Conservation (phyloP, 768 basidiomycete species). For the Leccinellum rugosiceps region DNA sequence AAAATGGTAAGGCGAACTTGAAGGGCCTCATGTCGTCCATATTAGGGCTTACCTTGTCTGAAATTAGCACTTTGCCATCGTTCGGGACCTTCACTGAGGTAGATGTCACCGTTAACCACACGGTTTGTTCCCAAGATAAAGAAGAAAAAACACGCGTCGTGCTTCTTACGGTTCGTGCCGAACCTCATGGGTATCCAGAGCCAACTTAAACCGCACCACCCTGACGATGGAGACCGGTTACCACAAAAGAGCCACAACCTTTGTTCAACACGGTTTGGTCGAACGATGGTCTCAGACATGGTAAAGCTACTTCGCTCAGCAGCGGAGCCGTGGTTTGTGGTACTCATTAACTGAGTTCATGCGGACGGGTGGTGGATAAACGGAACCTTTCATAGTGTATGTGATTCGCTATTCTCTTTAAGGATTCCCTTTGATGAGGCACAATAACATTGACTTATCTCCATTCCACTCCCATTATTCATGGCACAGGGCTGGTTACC, state of each 20-base stretch:
- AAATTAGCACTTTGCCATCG: not conserved
- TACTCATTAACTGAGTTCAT: not conserved
- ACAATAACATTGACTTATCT: slow-evolving; percentile 8
- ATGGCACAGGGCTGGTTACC: slow-evolving; percentile 17
- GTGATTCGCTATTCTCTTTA: not conserved
- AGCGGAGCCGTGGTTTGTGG: slow-evolving; percentile 16
- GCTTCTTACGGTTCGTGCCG: not conserved
- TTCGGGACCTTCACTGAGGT: not conserved
- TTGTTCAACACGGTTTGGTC: slow-evolving; percentile 30
- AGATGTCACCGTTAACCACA: no score
- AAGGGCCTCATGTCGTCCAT: not conserved
- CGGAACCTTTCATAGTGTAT: not conserved
- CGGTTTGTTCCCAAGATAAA: not conserved
- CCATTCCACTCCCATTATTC: slow-evolving; percentile 9
- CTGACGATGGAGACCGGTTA: slow-evolving; percentile 21
- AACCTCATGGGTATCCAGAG: not conserved
- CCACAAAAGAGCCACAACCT: slow-evolving; percentile 4
- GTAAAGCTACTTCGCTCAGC: slow-evolving; percentile 46
- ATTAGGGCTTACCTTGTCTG: not conserved
- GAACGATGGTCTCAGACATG: slow-evolving; percentile 35
- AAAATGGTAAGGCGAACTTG: not conserved
- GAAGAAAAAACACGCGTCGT: not conserved
- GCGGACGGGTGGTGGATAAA: not conserved
- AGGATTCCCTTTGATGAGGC: not conserved
- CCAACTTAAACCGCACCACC: not conserved